Percentiles rank a stretch among this genome's conserved stretches.
Evolutionary conservation across 2,329 filamentous ascomycete species (phyloP).

Genomic region (Fusarium virguliforme): DNA sequence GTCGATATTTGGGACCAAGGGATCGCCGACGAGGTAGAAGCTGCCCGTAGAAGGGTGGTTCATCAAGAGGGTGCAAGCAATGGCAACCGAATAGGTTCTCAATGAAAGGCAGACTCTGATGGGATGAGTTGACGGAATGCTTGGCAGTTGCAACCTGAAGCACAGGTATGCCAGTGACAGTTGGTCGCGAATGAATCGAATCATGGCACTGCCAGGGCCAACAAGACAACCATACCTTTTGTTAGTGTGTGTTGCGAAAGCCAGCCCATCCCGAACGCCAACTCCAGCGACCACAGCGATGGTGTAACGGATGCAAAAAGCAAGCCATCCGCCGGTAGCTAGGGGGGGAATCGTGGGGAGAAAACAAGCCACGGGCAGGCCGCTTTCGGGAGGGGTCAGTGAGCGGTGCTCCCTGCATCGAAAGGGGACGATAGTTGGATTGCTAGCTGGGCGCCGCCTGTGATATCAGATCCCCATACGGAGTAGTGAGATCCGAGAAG

Average conservation of each 20-base stretch:
- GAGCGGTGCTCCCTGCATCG: conserved; percentile 41
- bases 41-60: not conserved
- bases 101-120: conserved; percentile 2
- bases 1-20: not conserved
- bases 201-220: conserved; percentile 1
- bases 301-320: conserved; percentile 32
- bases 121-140: conserved; percentile 37
- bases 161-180: conserved; percentile 17
- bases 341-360: conserved; percentile 45
- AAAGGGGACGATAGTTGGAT: conserved; percentile 21
- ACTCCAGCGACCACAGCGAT: conserved; percentile 23
- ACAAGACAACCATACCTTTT: not conserved
- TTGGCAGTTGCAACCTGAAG: conserved; percentile 22
- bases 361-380: conserved; percentile 42
- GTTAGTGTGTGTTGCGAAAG: conserved; percentile 1
- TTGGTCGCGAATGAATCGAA: conserved; percentile 7
- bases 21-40: not conserved
- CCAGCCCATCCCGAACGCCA: conserved; percentile 16
- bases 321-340: conserved; percentile 38
- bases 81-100: not conserved
- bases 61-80: not conserved
- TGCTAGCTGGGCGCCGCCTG: conserved; percentile 15
- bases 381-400: conserved; percentile 21
- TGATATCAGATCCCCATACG: conserved; percentile 18
- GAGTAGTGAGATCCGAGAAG: conserved; percentile 20